Evolutionary conservation across 2,329 filamentous ascomycete genomes (phyloP).

Genomic region (Neopestalotiopsis sp.): DNA sequence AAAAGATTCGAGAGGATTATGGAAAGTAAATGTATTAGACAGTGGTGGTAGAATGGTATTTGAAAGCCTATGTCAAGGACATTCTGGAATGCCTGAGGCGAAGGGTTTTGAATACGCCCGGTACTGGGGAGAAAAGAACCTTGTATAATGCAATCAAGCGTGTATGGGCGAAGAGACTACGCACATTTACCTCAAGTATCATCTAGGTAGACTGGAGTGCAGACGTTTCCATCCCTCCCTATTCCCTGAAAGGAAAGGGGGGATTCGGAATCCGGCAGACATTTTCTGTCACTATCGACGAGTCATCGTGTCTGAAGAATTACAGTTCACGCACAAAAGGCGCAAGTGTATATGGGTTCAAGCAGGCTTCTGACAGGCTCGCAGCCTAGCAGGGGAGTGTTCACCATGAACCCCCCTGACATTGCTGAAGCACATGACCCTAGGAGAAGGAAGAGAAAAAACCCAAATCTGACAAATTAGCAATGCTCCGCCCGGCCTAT

Average conservation of each 20-base stretch:
- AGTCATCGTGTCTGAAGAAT: not conserved
- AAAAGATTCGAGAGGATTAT: too few relatives aligned
- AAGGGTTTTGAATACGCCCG: too few relatives aligned
- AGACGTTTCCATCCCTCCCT: not conserved
- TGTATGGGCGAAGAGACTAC: not conserved
- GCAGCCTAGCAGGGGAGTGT: not conserved
- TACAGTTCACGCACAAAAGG: conserved; percentile 5
- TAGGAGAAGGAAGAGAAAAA: not conserved
- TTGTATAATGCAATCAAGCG: not conserved
- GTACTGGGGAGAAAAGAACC: not conserved
- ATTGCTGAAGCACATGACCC: not conserved
- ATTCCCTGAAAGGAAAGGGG: not conserved
- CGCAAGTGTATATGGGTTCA: not conserved
- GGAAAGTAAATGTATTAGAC: too few relatives aligned
- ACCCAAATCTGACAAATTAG: not conserved
- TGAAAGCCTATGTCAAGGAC: too few relatives aligned
- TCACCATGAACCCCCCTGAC: not conserved
- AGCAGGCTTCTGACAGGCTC: not conserved
- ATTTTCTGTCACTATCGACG: conserved; percentile 2
- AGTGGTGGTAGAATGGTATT: too few relatives aligned
- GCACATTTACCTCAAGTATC: conserved; percentile 9
- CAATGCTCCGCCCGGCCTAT: not conserved
- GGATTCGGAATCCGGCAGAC: not conserved
- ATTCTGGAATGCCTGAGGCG: not conserved
- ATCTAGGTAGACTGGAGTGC: too few relatives aligned